Evolutionary conservation across 2,329 filamentous ascomycete genomes (phyloP).

Genomic region (Nothophoma quercina): DNA sequence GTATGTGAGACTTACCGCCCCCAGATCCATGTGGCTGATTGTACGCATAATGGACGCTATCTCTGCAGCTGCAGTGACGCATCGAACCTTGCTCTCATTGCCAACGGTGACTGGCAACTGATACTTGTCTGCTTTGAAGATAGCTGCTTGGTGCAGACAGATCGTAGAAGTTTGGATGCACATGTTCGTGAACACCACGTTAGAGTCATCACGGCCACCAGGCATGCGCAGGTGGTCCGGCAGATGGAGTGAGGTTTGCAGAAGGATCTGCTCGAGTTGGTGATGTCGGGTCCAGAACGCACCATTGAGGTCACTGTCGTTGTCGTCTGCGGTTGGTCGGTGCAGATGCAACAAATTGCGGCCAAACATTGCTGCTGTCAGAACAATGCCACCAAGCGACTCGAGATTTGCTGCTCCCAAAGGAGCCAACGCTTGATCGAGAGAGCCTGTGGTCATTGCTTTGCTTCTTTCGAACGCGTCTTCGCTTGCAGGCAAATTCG

Average conservation of each 20-base stretch:
- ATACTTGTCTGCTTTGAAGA: slow-evolving; percentile 95
- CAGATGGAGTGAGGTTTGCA: slow-evolving; percentile 85
- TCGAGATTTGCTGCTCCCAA: slow-evolving; percentile 78
- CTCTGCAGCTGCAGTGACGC: slow-evolving; percentile 91
- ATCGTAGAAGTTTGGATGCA: slow-evolving; percentile 96
- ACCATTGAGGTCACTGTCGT: slow-evolving; percentile 86
- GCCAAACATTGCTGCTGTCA: slow-evolving; percentile 90
- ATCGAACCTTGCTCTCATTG: slow-evolving; percentile 89
- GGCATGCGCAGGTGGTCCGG: slow-evolving; percentile 83
- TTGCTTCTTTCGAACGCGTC: slow-evolving; percentile 84
- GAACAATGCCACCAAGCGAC: slow-evolving; percentile 77
- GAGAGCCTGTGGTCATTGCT: slow-evolving; percentile 72
- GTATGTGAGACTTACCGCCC: slow-evolving; percentile 66
- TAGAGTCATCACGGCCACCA: slow-evolving; percentile 75
- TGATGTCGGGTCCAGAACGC: slow-evolving; percentile 96
- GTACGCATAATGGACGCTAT: slow-evolving; percentile 95
- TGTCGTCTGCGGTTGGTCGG: slow-evolving; percentile 80
- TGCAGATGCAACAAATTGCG: slow-evolving; percentile 91
- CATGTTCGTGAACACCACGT: slow-evolving; percentile 95
- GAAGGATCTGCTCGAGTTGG: slow-evolving; percentile 85
- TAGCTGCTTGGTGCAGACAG: slow-evolving; percentile 96
- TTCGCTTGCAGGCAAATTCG: slow-evolving; percentile 82
- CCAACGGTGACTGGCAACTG: slow-evolving; percentile 77
- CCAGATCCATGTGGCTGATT: slow-evolving; percentile 88
- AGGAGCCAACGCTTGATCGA: slow-evolving; percentile 74